Conservation (phyloP, 2,329 filamentous ascomycete species). For the Apiospora pterosperma region DNA sequence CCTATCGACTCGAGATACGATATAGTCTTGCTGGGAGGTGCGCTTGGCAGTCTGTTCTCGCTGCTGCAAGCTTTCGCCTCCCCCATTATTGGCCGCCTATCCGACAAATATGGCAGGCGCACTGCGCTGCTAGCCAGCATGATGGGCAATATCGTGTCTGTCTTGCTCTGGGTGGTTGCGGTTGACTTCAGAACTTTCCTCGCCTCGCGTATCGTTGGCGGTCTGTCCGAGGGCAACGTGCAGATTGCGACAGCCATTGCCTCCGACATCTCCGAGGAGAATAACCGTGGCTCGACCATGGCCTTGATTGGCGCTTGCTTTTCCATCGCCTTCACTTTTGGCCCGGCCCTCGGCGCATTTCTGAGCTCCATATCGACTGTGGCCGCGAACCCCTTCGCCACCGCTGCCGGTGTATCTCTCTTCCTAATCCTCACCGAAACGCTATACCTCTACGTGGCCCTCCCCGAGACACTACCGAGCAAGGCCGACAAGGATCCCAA, state of each 20-base stretch:
- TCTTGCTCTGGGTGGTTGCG: slow-evolving; percentile 90
- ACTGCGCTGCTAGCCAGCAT: slow-evolving; percentile 88
- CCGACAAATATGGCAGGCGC: slow-evolving; percentile 83
- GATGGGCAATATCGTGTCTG: slow-evolving; percentile 87
- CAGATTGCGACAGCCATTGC: slow-evolving; percentile 96
- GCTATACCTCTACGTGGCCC: slow-evolving; percentile 74
- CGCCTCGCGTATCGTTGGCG: slow-evolving; percentile 87
- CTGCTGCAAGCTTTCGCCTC: slow-evolving; percentile 90
- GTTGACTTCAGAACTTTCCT: slow-evolving; percentile 95
- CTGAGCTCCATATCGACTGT: slow-evolving; percentile 75
- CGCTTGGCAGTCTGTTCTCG: slow-evolving; percentile 86
- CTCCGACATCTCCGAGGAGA: slow-evolving; percentile 88
- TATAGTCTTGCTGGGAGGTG: slow-evolving; percentile 90
- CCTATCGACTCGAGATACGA: slow-evolving; percentile 97
- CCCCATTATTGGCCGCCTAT: slow-evolving; percentile 83
- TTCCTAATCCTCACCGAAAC: slow-evolving; percentile 84
- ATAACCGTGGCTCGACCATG: slow-evolving; percentile 85
- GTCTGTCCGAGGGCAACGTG: slow-evolving; percentile 93
- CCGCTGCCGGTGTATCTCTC: slow-evolving; percentile 84
- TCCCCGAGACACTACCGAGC: slow-evolving; percentile 82
- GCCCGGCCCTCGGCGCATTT: slow-evolving; percentile 85
- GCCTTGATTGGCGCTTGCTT: slow-evolving; percentile 95
- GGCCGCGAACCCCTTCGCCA: slow-evolving; percentile 87
- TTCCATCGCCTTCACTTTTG: slow-evolving; percentile 95
- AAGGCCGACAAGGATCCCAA: slow-evolving; percentile 34